Percentiles rank a stretch among this genome's conserved stretches.
These are phyloP conservation scores for Capronia coronata DNA, from an alignment of 2,329 filamentous ascomycete genomes.

Conservation along the genomic window DNA sequence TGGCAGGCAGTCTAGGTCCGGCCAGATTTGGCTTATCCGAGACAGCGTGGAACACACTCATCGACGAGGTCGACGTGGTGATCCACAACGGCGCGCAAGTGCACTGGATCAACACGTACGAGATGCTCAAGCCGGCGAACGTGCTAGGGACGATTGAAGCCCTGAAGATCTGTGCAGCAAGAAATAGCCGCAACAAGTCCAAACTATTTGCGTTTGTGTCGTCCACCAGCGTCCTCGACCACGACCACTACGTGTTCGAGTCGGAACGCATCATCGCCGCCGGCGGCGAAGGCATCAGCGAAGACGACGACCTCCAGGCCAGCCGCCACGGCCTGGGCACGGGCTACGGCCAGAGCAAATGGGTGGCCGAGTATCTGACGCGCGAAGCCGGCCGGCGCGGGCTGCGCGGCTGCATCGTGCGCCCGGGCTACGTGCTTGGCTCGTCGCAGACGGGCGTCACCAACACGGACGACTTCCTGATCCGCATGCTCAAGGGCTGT, in stretches of 20 bases:
- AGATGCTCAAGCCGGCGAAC: conserved; percentile 64
- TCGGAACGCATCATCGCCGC: conserved; percentile 57
- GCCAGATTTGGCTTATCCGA: conserved; percentile 66
- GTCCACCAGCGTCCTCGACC: conserved; percentile 77
- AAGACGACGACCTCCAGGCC: conserved; percentile 71
- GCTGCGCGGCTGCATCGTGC: conserved; percentile 66
- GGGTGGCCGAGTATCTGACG: conserved; percentile 67
- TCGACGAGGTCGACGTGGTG: conserved; percentile 61
- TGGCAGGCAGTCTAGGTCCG: conserved; percentile 68
- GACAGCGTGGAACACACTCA: conserved; percentile 58
- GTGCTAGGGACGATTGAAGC: conserved; percentile 74
- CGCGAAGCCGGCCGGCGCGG: conserved; percentile 73
- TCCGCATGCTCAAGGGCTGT: conserved; percentile 81
- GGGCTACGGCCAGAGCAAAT: conserved; percentile 89
- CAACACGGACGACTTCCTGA: conserved; percentile 84
- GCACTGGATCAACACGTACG: conserved; percentile 77
- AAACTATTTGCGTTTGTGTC: conserved; percentile 78
- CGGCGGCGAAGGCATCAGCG: conserved; percentile 60
- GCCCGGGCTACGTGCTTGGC: conserved; percentile 80
- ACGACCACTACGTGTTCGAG: conserved; percentile 68
- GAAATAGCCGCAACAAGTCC: too few species aligned
- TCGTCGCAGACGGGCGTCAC: conserved; percentile 62
- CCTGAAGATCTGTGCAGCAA: conserved; percentile 66
- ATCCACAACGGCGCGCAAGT: conserved; percentile 75
- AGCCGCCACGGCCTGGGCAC: conserved; percentile 71